A percentile compares a stretch with the other conserved stretches of the same genome.
phyloP scores from a whole-genome alignment of 2,329 filamentous ascomycete species.

The Phialophora chinensis region DNA sequence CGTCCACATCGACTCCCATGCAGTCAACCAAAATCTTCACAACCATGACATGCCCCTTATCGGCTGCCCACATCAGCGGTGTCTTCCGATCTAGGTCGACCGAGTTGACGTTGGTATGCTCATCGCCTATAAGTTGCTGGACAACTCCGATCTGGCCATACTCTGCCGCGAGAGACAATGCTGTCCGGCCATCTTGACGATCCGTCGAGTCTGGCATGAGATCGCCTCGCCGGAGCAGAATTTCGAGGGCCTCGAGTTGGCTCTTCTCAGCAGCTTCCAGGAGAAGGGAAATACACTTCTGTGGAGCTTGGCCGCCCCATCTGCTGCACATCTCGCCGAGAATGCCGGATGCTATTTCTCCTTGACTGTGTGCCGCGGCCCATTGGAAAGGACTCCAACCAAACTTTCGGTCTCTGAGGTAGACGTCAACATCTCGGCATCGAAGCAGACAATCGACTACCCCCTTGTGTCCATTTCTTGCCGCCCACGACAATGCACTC shows the following conservation, averaged over 20 bases:
- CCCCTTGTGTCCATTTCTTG: background rate
- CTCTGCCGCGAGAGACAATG: constrained; percentile 1
- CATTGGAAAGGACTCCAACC: constrained; percentile 5
- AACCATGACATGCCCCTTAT: background rate
- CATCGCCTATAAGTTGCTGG: background rate
- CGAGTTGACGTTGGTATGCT: background rate
- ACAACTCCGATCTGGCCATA: background rate
- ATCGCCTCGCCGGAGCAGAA: background rate
- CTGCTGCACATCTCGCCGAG: background rate
- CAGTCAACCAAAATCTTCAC: background rate
- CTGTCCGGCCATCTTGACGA: background rate
- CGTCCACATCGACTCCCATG: background rate
- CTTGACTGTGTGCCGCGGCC: background rate
- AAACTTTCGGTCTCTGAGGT: background rate
- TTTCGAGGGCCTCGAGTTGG: background rate
- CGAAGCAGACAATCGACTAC: constrained; percentile 4
- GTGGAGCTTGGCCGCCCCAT: background rate
- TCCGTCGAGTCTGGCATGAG: background rate
- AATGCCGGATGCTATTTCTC: background rate
- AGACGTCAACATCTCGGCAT: background rate
- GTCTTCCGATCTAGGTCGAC: background rate
- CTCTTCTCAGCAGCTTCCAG: background rate
- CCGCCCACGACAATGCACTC: constrained; percentile 7
- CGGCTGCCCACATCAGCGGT: background rate
- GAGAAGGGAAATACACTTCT: background rate